Percentiles rank a stretch among this genome's conserved stretches.
Conservation (phyloP, 140 eudicot genomes). For the Anethum foeniculum region DNA sequence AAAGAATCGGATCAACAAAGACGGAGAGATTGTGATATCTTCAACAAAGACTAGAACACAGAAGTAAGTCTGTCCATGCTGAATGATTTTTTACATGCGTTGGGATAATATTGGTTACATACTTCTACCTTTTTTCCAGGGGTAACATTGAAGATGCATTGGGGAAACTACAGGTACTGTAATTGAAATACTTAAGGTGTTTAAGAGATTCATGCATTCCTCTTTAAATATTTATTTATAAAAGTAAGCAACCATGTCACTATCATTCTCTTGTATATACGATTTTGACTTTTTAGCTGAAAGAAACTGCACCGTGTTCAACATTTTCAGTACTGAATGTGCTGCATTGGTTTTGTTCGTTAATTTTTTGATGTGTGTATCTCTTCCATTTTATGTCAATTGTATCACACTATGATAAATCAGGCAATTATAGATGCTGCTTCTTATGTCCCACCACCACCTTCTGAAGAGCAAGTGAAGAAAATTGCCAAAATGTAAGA, state of each 20-base stretch:
- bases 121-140: conserved; percentile 32
- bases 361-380: background rate
- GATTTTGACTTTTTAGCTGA: background rate
- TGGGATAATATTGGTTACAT: conserved; percentile 16
- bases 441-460: conserved; percentile 90
- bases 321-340: background rate
- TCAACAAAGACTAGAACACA: conserved; percentile 89
- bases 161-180: conserved; percentile 71
- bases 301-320: background rate
- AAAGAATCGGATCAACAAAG: conserved; percentile 86
- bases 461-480: conserved; percentile 75
- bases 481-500: conserved; percentile 66
- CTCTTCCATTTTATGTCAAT: background rate
- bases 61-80: conserved; percentile 34
- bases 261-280: background rate
- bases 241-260: background rate
- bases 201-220: background rate
- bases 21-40: conserved; percentile 85
- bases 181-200: conserved; percentile 11
- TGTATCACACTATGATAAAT: conserved; percentile 15
- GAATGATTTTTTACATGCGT: background rate
- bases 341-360: background rate
- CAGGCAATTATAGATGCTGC: conserved; percentile 95
- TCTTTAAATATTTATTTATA: background rate
- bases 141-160: conserved; percentile 79